Evolutionary conservation across 805 yeast species (phyloP), one percentile per base, ranked within the genome.

Genomic region (Cyberlindnera amylophila): DNA sequence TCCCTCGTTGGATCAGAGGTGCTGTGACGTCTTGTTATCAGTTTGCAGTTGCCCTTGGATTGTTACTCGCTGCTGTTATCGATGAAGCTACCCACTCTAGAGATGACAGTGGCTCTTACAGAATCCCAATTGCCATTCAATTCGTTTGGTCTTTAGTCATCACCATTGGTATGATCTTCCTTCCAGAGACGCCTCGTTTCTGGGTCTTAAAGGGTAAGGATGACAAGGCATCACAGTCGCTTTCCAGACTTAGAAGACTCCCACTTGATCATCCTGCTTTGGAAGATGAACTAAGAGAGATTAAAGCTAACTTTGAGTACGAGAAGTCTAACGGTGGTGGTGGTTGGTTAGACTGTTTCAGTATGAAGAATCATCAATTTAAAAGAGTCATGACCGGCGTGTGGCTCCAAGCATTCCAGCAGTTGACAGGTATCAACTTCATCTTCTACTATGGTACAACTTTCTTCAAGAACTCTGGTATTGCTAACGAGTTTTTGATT

Each of bases 141-240:
- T 74, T 83, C 53, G 51, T 77, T 6, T 86, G 88, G 81, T 80
- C 86, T 14, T 44, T 75, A 2, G 60, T 81, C 36, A 66, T 86
- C 41, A 71, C 74, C 41, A 50, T 61, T 32, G 91, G 93, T 34
- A 71, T 86, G 70, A 57, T 77, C 44, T 69, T 79, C 48, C 66
- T 86, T 33, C 89, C 93, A 15, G 95, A 86, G 57, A 72, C 84
- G 34, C 93, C 95, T 29, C 72, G 95, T 54, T 86, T 65, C 63
- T 74, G 64, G 46, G 81, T 86, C 21, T 75, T 75, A 37, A 75
- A 75, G 49, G 76, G 75, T 47, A 62, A 72, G 19, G 55, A 73
- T 42, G 79, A 74, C 15, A 70, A 72, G 35, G 90, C 89, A 2
- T 65, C 75, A 28, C 57, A 65, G 18, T 71, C 81, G 23, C 66